Percentiles rank a stretch among this genome's conserved stretches.
Evolutionary conservation across 306 rosid genomes (phyloP).

Genomic region (Ammopiptanthus mongolicus): DNA sequence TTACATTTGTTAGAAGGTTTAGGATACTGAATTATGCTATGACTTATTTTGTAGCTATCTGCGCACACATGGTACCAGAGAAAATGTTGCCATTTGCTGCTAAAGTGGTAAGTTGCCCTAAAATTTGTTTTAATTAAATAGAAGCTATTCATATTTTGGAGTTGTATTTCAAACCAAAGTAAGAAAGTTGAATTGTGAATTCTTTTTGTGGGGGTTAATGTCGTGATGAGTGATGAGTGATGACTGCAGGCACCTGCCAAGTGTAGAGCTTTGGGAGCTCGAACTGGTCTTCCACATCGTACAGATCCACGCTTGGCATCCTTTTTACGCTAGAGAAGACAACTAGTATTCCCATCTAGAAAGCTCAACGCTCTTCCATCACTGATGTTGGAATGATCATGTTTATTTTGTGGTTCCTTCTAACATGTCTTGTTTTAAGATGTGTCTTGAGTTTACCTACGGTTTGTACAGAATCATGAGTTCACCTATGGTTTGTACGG

Average conservation of each 20-base stretch:
- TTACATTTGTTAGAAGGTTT: background rate
- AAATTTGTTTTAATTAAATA: background rate
- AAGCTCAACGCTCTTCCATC: background rate
- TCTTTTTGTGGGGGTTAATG: background rate
- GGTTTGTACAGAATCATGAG: background rate
- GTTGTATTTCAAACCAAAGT: background rate
- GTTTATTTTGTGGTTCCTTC: constrained; percentile 2
- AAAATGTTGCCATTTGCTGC: constrained; percentile 84
- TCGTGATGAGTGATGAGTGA: background rate
- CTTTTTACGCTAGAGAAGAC: constrained; percentile 26
- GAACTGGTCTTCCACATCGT: constrained; percentile 32
- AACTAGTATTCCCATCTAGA: background rate
- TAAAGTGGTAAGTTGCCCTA: constrained; percentile 59
- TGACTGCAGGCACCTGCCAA: constrained; percentile 71
- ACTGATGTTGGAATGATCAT: background rate
- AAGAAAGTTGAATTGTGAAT: background rate
- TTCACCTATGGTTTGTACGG: background rate
- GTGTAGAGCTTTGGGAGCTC: constrained; percentile 76
- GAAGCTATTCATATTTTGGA: background rate
- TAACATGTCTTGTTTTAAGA: background rate
- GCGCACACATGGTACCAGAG: constrained; percentile 75
- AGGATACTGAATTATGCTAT: constrained; percentile 15
- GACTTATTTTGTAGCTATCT: constrained; percentile 57
- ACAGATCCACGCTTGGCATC: constrained; percentile 65
- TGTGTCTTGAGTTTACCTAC: background rate